Evolutionary conservation across 2,329 filamentous ascomycete species (phyloP).

Genomic region (Diaporthe capsici): DNA sequence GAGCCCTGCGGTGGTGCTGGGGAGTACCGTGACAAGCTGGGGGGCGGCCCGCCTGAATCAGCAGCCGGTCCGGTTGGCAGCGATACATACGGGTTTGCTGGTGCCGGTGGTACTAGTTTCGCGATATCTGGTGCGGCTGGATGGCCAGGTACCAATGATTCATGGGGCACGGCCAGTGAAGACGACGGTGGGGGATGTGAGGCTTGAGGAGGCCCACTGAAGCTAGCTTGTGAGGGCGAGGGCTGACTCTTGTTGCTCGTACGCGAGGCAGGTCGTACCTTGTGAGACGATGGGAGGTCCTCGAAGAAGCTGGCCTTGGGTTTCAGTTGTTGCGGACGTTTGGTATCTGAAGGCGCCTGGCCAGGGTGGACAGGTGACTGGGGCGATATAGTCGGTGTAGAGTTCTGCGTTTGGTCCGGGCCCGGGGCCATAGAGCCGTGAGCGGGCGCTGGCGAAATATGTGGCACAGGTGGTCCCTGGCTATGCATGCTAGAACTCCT

Average conservation of each 20-base stretch:
- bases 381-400: slow-evolving; percentile 48
- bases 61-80: slow-evolving; percentile 52
- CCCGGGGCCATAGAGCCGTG: slow-evolving; percentile 37
- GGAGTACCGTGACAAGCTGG: slow-evolving; percentile 70
- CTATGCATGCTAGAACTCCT: slow-evolving; percentile 73
- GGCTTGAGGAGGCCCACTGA: slow-evolving; percentile 50
- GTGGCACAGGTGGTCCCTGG: slow-evolving; percentile 46
- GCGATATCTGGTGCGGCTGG: slow-evolving; percentile 49
- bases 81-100: slow-evolving; percentile 67
- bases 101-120: slow-evolving; percentile 67
- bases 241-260: slow-evolving; percentile 59
- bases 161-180: slow-evolving; percentile 43
- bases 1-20: slow-evolving; percentile 63
- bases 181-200: slow-evolving; percentile 44
- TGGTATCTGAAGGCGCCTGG: slow-evolving; percentile 52
- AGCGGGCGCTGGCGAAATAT: slow-evolving; percentile 45
- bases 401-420: slow-evolving; percentile 46
- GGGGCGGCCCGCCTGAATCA: slow-evolving; percentile 47
- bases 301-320: slow-evolving; percentile 79
- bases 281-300: slow-evolving; percentile 76
- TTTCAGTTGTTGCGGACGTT: slow-evolving; percentile 52
- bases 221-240: slow-evolving; percentile 58
- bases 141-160: slow-evolving; percentile 41
- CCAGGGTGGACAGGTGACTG: slow-evolving; percentile 56
- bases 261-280: slow-evolving; percentile 72